Base-by-base conservation (phyloP, 1,284 basidiomycete genomes). In the Malassezia arunalokei region DNA sequence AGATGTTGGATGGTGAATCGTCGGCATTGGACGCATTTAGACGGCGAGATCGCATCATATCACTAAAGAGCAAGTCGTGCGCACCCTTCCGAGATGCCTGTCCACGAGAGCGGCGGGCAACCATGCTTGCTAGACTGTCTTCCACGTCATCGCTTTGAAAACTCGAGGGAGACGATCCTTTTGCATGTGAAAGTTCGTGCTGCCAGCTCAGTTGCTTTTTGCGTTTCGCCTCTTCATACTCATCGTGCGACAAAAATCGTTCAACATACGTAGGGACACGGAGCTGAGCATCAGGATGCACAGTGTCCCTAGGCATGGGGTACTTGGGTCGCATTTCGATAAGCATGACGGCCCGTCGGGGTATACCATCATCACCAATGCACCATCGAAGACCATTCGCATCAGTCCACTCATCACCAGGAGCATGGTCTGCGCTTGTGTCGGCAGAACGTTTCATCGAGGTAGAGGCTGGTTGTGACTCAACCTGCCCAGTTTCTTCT, bases 321-420 rank as follows among this genome's bases (percentile, higher is more conserved):
- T 68, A 66, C 48, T 69, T 69, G 40, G 57, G 56, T 8, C 58
- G 52, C 60, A 64, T 62, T 37, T 66, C 66, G 24, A 68, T 59
- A 15, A 69, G 51, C 41, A 65, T 56, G 2, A 66, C 65, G 4
- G 50, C 52, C 6, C 60, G 45, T 11, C 59, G 43, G 6, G 50
- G 44, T 32, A 53, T 42, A 39, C 59, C 56, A 14, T 65, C 59
- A 0, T 63, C 58, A 15, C 63, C 64, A 15, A 69, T 62, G 32
- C 61, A 51, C 67, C 67, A 69, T 2, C 57, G 51, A 4, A 69
- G 51, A 1, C 67, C 67, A 41, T 68, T 66, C 6, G 57, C 57
- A 37, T 69, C 67, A 37, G 40, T 40, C 67, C 67, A 69, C 35
- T 68, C 60, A 31, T 69, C 66, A 24, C 67, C 67, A 7, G 65